Base-by-base conservation (phyloP, 805 yeast genomes). In the Myxozyma vanderwaltii region DNA sequence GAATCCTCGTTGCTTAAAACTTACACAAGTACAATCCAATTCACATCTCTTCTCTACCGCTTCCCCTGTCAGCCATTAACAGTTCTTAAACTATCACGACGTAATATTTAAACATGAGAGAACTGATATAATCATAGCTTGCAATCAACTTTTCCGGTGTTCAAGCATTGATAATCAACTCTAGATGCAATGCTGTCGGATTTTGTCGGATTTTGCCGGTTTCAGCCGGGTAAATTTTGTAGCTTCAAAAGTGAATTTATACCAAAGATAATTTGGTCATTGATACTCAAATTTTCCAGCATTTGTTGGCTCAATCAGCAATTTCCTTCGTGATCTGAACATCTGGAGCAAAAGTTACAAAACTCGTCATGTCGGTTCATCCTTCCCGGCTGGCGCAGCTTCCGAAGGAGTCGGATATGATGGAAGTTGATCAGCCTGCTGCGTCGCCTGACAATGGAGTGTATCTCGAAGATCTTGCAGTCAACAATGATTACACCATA, bases 381-480 rank as follows among this genome's bases (percentile, higher is more conserved):
- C 58, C 59, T 19, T 55, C 63, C 17, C 56, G 63, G n/a, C 54
- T 41, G 50, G 58, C 51, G 19, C 61, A 33, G 26, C 10, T 61
- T 24, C 46, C 48, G 2, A 54, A 35, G 21, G 53, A 43, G 33
- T 2, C 56, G 3, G 39, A 36, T 45, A 35, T 36, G 50, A 56
- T 56, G 64, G 53, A 49, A 19, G 61, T 48, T 8, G 62, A 52
- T 21, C 43, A 41, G 46, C 60, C 60, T 27, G 45, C 59, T 13
- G 50, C 31, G 15, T 39, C 53, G 24, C 45, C 53, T n/a, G 45
- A 38, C 35, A 39, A 38, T 29, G 64, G 64, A 15, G 51, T 61
- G n/a, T 43, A 29, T 10, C 52, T 61, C 10, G 65, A 59, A 38
- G 65, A 61, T 26, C 54, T 61, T 12, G 54, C 27, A 21, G 48